Base-by-base conservation (phyloP, 208 protist genomes). In the Leishmania guyanensis region DNA sequence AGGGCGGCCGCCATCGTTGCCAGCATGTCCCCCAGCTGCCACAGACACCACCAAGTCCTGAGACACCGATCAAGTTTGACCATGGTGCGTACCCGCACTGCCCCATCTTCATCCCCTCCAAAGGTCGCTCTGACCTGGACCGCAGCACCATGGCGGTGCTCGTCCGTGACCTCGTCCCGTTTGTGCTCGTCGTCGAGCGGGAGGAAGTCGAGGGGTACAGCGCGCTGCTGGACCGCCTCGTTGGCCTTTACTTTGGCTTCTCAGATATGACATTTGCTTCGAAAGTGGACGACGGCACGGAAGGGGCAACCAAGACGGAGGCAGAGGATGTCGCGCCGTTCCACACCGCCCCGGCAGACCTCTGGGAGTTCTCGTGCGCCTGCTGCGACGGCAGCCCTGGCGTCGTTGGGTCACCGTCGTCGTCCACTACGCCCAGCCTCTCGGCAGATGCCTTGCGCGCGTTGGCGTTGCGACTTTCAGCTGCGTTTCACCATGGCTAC, bases 31-130 rank as follows among this genome's bases (percentile, higher is more conserved):
- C 74, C 10, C 29, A 6, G 53, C 48, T 20, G 46, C 43, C 65
- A 43, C 73, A 56, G 50, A 80, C 79, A 12, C 75, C 79, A 3
- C 75, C 48, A 26, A 51, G 43, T 48, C 56, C 68, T 6, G 79
- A 83, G 46, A 43, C 48, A 5, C 79, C 78, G 36, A 46, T 78
- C 5, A 16, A 73, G 50, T 46, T 54, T 29, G 82, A 89, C 72
- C 53, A 77, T 33, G 79, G 43, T 0, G 46, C 81, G 53, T 93
- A 93, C 71, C 91, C 91, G 16, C 91, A 94, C 79, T 95, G 92
- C 83, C 92, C 92, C 5, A 89, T 98, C 48, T 98, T 91, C 83
- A 89, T 98, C 17, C 95, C 88, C 14, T 93, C 92, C 29, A 96
- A 93, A n/a, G 92, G 89, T 5, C 91, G 95, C 29, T 77, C 72